Conservation (phyloP, 352 stramenopile genomes). For the Globisporangium iwayamae region DNA sequence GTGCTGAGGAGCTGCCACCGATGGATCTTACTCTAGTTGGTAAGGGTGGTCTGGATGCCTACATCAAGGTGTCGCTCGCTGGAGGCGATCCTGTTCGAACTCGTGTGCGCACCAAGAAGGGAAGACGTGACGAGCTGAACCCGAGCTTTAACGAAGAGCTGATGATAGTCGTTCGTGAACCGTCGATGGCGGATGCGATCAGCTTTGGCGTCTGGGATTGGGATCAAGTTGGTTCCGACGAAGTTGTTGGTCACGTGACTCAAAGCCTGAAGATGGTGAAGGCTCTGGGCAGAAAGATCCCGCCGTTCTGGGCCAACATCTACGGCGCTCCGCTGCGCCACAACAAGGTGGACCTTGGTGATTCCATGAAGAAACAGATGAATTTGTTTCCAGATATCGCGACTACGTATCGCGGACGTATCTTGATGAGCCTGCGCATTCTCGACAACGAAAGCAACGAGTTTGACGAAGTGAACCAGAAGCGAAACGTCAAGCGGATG, state of each 20-base stretch:
- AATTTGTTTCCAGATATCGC: constrained; percentile 80
- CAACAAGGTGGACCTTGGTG: constrained; percentile 53
- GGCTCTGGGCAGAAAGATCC: constrained; percentile 47
- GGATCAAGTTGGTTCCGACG: constrained; percentile 71
- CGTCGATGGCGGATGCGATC: constrained; percentile 77
- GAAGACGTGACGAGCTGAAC: constrained; percentile 57
- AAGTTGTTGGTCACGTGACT: constrained; percentile 69
- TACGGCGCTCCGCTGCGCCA: constrained; percentile 63
- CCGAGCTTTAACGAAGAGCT: constrained; percentile 80
- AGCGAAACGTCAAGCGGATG: constrained; percentile 74
- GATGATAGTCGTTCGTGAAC: constrained; percentile 72
- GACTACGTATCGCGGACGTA: constrained; percentile 77
- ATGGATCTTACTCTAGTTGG: constrained; percentile 71
- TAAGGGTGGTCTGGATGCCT: constrained; percentile 67
- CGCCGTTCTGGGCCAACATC: constrained; percentile 75
- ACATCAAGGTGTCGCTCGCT: constrained; percentile 57
- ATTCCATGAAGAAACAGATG: constrained; percentile 80
- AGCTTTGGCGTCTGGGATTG: constrained; percentile 71
- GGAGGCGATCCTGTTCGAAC: constrained; percentile 61
- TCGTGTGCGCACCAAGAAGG: constrained; percentile 75
- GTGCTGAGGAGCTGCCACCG: constrained; percentile 64
- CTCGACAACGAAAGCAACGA: constrained; percentile 64
- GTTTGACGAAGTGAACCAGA: constrained; percentile 82
- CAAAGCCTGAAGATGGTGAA: constrained; percentile 75
- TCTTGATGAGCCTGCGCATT: constrained; percentile 76